Evolutionary conservation across 768 basidiomycete genomes (phyloP).

Genomic region (Phylloporus scabripes): DNA sequence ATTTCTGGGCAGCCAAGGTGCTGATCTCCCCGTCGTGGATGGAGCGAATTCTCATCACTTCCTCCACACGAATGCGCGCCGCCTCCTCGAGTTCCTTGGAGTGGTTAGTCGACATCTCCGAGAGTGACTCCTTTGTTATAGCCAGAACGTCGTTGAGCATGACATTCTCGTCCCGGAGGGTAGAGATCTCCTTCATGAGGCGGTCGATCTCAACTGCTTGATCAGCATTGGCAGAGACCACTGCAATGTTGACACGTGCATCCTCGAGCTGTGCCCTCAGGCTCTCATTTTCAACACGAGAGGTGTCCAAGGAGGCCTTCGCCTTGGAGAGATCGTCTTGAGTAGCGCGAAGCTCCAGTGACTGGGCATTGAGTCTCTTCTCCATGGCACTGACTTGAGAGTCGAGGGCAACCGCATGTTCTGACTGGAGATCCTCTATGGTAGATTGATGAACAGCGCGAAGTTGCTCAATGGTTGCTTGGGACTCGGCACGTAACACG

Average conservation of each 20-base stretch:
- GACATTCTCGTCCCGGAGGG: slow-evolving; percentile 63
- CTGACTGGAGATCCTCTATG: slow-evolving; percentile 55
- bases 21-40: slow-evolving; percentile 58
- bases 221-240: slow-evolving; percentile 38
- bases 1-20: slow-evolving; percentile 53
- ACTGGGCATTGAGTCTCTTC: slow-evolving; percentile 58
- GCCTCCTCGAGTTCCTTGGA: slow-evolving; percentile 69
- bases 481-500: slow-evolving; percentile 59
- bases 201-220: slow-evolving; percentile 52
- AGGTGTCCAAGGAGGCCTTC: slow-evolving; percentile 51
- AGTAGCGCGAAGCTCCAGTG: slow-evolving; percentile 76
- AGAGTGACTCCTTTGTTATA: slow-evolving; percentile 65
- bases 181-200: slow-evolving; percentile 53
- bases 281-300: slow-evolving; percentile 49
- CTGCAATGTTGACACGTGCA: slow-evolving; percentile 43
- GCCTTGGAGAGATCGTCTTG: slow-evolving; percentile 78
- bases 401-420: slow-evolving; percentile 58
- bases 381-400: slow-evolving; percentile 50
- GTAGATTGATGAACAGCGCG: slow-evolving; percentile 54
- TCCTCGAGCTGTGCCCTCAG: slow-evolving; percentile 63
- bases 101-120: slow-evolving; percentile 67
- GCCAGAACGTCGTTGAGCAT: slow-evolving; percentile 61
- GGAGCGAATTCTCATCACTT: slow-evolving; percentile 56
- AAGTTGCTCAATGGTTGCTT: slow-evolving; percentile 64
- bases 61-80: slow-evolving; percentile 63